Percentiles rank a stretch among this genome's conserved stretches.
These are phyloP conservation scores for Parascedosporium putredinis DNA, from an alignment of 2,329 filamentous ascomycete species.

Conservation along the genomic window DNA sequence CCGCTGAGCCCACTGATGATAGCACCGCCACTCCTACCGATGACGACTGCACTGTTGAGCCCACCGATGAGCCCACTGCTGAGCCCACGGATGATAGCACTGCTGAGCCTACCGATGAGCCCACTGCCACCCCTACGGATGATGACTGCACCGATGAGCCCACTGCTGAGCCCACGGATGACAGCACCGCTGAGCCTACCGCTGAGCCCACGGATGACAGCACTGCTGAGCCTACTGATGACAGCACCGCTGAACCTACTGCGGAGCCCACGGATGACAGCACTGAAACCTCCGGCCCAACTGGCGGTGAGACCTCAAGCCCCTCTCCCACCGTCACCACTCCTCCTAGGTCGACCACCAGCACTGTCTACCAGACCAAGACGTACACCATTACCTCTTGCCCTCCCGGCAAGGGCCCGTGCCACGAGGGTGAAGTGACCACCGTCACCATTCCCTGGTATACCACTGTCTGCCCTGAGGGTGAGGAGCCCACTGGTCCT, in stretches of 20 bases:
- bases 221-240: too few relatives aligned
- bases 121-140: neutral
- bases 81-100: conserved; percentile 4
- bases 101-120: conserved; percentile 2
- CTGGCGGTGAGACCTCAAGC: neutral
- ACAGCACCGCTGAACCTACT: conserved; percentile 10
- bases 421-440: conserved; percentile 20
- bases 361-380: conserved; percentile 18
- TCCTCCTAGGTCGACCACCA: conserved; percentile 15
- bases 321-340: neutral
- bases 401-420: conserved; percentile 18
- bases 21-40: neutral
- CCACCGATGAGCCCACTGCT: neutral
- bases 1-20: conserved; percentile 7
- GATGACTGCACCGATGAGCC: neutral
- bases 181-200: neutral
- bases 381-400: conserved; percentile 23
- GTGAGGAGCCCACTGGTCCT: conserved; percentile 1
- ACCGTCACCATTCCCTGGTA: conserved; percentile 16
- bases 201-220: conserved; percentile 10
- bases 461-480: conserved; percentile 32
- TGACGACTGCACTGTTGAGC: neutral
- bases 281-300: neutral
- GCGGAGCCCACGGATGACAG: neutral
- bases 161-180: neutral